A percentile compares a stretch with the other conserved stretches of the same genome.
These are phyloP conservation scores for Wickerhamiella galacta DNA, from an alignment of 805 yeast species.

Conservation along the genomic window DNA sequence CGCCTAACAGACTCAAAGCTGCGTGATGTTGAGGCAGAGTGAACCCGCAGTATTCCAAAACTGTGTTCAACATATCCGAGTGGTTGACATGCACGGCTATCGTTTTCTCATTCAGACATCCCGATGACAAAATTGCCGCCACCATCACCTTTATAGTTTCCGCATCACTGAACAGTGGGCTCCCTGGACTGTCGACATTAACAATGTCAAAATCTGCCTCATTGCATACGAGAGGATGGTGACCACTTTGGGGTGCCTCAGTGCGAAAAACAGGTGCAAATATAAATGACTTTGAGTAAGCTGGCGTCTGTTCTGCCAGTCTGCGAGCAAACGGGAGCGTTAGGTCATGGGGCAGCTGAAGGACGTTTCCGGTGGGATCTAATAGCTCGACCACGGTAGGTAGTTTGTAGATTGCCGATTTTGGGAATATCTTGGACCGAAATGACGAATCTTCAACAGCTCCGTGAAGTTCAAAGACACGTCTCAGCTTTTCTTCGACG, in stretches of 20 bases:
- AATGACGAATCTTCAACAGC: conserved; percentile 54
- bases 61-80: conserved; percentile 55
- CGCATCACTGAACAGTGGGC: conserved; percentile 65
- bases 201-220: conserved; percentile 81
- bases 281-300: conserved; percentile 45
- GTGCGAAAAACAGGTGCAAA: conserved; percentile 65
- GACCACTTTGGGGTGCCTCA: conserved; percentile 26
- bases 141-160: conserved; percentile 73
- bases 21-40: conserved; percentile 55
- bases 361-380: conserved; percentile 72
- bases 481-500: conserved; percentile 42
- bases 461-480: conserved; percentile 64
- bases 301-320: conserved; percentile 46
- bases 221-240: conserved; percentile 60
- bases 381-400: conserved; percentile 63
- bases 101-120: conserved; percentile 43
- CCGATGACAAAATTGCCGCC: conserved; percentile 49
- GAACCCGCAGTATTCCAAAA: conserved; percentile 68
- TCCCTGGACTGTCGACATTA: conserved; percentile 23
- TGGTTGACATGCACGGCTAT: conserved; percentile 59
- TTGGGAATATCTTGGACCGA: conserved; percentile 62
- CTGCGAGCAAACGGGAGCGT: conserved; percentile 80
- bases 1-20: conserved; percentile 59
- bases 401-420: conserved; percentile 49
- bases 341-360: conserved; percentile 79